A percentile compares a stretch with the other conserved stretches of the same genome.
Evolutionary conservation across 768 basidiomycete genomes (phyloP).

Genomic region (Russula virescens): DNA sequence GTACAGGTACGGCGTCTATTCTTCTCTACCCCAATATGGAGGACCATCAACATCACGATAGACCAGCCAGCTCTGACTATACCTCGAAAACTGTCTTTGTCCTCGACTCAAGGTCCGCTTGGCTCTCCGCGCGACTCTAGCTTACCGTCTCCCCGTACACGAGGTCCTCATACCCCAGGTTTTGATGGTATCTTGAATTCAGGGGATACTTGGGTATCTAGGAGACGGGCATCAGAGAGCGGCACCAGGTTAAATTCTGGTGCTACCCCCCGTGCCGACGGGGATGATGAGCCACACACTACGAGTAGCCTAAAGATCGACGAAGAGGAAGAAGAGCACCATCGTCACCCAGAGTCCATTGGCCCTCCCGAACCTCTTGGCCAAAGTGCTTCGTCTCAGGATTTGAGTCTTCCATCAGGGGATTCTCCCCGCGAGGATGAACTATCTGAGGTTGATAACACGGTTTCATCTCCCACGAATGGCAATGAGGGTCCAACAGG

Average conservation of each 20-base stretch:
- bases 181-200: slow-evolving; percentile 69
- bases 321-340: slow-evolving; percentile 49
- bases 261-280: slow-evolving; percentile 35
- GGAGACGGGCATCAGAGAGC: slow-evolving; percentile 57
- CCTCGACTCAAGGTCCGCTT: slow-evolving; percentile 50
- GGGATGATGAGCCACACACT: slow-evolving; percentile 37
- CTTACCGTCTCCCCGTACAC: slow-evolving; percentile 59
- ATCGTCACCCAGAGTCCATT: not conserved
- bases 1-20: slow-evolving; percentile 47
- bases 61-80: slow-evolving; percentile 52
- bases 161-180: slow-evolving; percentile 50
- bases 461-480: slow-evolving; percentile 1
- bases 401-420: not conserved
- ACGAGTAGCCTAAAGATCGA: slow-evolving; percentile 45
- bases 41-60: slow-evolving; percentile 29
- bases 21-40: not conserved
- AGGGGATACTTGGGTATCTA: slow-evolving; percentile 64
- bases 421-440: not conserved
- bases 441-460: not conserved
- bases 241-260: slow-evolving; percentile 39
- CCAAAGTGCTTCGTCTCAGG: not conserved
- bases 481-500: slow-evolving; percentile 1
- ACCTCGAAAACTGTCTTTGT: slow-evolving; percentile 66
- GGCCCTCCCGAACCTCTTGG: not conserved
- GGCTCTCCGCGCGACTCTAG: slow-evolving; percentile 53